Evolutionary conservation across 441 rosid species (phyloP).

Genomic region (Lepidium campestre): DNA sequence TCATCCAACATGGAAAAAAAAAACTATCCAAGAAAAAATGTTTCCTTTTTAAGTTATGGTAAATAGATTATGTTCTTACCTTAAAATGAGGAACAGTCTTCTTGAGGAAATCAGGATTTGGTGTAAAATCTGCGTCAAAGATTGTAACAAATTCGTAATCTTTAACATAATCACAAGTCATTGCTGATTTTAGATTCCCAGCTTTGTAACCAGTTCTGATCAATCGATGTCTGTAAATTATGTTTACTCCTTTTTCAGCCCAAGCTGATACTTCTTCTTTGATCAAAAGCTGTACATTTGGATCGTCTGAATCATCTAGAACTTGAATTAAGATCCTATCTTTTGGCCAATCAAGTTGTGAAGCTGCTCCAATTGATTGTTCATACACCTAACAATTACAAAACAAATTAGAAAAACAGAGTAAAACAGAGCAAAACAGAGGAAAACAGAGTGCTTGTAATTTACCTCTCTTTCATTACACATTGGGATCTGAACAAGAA

Average conservation of each 20-base stretch:
- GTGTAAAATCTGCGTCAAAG: slow-evolving; percentile 74
- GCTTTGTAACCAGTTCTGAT: slow-evolving; percentile 83
- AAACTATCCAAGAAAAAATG: not conserved
- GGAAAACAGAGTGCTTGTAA: not conserved
- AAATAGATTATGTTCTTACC: slow-evolving; percentile 32
- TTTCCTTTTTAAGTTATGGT: not conserved
- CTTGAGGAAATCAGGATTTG: slow-evolving; percentile 66
- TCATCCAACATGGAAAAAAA: too few relatives aligned
- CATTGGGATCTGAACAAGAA: slow-evolving; percentile 96
- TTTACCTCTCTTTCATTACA: slow-evolving; percentile 90
- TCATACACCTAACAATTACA: slow-evolving; percentile 44
- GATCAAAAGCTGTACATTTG: slow-evolving; percentile 45
- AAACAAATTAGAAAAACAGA: not conserved
- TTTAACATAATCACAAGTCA: slow-evolving; percentile 66
- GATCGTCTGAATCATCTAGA: slow-evolving; percentile 65
- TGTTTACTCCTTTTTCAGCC: slow-evolving; percentile 58
- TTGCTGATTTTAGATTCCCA: slow-evolving; percentile 76
- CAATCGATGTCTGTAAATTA: slow-evolving; percentile 61
- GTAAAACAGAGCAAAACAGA: not conserved
- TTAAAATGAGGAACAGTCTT: slow-evolving; percentile 69
- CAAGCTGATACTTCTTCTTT: slow-evolving; percentile 57
- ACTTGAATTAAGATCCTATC: slow-evolving; percentile 68
- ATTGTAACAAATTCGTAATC: slow-evolving; percentile 69
- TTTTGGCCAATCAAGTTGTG: slow-evolving; percentile 74
- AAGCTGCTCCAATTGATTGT: slow-evolving; percentile 61